phyloP scores from a whole-genome alignment of 2,329 filamentous ascomycete species.

The Monosporascus cannonballus region DNA sequence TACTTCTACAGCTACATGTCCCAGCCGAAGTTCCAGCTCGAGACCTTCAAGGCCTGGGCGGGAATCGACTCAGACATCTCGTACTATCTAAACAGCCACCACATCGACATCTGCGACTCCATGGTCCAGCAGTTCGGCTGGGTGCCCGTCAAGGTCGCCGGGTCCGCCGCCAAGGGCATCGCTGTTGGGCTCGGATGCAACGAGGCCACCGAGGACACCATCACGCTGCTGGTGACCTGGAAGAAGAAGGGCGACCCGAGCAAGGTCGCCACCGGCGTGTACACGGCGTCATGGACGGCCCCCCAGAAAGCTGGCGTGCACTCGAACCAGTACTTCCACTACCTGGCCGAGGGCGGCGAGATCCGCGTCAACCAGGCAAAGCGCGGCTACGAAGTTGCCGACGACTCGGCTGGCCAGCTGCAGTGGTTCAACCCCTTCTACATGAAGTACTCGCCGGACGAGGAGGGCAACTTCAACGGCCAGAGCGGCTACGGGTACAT shows the following conservation, averaged over 20 bases:
- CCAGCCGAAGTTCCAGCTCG: constrained; percentile 83
- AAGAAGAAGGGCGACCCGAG: constrained; percentile 60
- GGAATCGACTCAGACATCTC: constrained; percentile 89
- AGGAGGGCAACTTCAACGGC: constrained; percentile 89
- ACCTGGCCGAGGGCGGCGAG: constrained; percentile 78
- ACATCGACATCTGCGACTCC: constrained; percentile 86
- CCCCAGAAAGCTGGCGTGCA: constrained; percentile 92
- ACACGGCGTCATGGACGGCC: constrained; percentile 92
- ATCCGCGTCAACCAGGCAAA: constrained; percentile 89
- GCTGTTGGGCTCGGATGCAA: constrained; percentile 75
- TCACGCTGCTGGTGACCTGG: constrained; percentile 87
- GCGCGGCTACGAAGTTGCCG: constrained; percentile 90
- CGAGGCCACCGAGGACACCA: constrained; percentile 82
- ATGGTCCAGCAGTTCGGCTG: constrained; percentile 75
- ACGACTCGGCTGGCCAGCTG: constrained; percentile 63
- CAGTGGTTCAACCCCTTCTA: constrained; percentile 94
- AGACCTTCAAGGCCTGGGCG: constrained; percentile 94
- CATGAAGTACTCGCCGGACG: constrained; percentile 90
- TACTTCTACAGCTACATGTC: constrained; percentile 98
- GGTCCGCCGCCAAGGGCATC: constrained; percentile 70
- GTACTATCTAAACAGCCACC: constrained; percentile 94
- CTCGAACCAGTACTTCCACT: constrained; percentile 96
- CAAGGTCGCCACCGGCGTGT: constrained; percentile 79
- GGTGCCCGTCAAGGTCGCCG: constrained; percentile 72
- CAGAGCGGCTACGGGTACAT: constrained; percentile 92